Base-by-base conservation (phyloP, 768 basidiomycete species). In the Tricholoma bakamatsutake region DNA sequence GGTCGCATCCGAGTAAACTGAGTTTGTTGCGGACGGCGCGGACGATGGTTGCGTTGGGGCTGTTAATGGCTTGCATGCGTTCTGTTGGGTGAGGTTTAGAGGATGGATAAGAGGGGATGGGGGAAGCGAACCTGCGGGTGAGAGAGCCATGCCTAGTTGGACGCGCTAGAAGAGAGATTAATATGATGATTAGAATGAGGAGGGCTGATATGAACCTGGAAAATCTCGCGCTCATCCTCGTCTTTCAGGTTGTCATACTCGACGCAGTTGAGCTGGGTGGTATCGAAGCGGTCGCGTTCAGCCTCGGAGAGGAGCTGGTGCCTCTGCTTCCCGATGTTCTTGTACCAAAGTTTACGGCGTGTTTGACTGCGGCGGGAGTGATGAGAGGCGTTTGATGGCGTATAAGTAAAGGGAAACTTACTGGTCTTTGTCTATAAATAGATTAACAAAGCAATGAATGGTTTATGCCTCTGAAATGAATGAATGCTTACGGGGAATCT, bases 181-280 rank as follows among this genome's bases (percentile, higher is more conserved):
- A 34, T 34, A 55, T 12, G 37, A 11, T 35, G 42, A 5, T 17
- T 45, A 12, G 4, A 33, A 51, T 3, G 31, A 35, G 12, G 15
- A 27, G 50, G 43, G 10, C 52, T 12, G 15, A 33, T 4, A 57
- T 72, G 40, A 58, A 74, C 82, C 71, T 81, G 76, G 59, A 87
- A 90, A 24, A 87, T 82, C 62, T 86, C 87, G 28, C 85, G 76
- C 60, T 88, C 88, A 62, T 81, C 78, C 50, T 81, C 76, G 6
- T 65, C 65, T 0, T 67, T 71, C 40, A 86, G 63, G 15, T 73
- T 72, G 2, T 69, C 66, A 59, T 85, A 85, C 61, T 84, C 84
- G 1, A 80, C 73, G 54, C 77, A 81, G 9, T 74, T 73, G 12
- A 83, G 73, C 53, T 78, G 76, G 57, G 75, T 79, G 51, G 74